A percentile compares a stretch with the other conserved stretches of the same genome.
Conservation (phyloP, 2,329 filamentous ascomycete genomes). For the Fusarium praegraminearum region DNA sequence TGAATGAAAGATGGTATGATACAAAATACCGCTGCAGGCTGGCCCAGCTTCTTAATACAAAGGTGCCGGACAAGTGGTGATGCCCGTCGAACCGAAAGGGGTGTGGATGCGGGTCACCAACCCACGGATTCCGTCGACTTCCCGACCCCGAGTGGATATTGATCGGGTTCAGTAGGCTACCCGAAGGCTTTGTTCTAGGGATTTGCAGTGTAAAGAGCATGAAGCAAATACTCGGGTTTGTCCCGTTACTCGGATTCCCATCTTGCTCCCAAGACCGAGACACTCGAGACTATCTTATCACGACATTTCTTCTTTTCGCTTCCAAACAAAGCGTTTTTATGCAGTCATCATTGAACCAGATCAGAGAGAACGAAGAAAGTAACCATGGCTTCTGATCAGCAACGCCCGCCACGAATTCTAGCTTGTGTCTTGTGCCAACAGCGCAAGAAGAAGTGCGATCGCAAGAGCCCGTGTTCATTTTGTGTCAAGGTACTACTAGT, state of each 20-base stretch:
- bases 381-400: constrained; percentile 24
- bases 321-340: background rate
- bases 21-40: constrained; percentile 2
- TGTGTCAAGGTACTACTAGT: constrained; percentile 24
- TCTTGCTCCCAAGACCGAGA: background rate
- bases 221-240: constrained; percentile 31
- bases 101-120: constrained; percentile 14
- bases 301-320: background rate
- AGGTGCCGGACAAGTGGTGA: constrained; percentile 1
- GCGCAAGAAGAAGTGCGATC: constrained; percentile 41
- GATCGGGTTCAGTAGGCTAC: constrained; percentile 25
- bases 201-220: background rate
- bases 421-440: constrained; percentile 39
- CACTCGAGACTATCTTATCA: constrained; percentile 1
- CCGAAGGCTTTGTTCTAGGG: background rate
- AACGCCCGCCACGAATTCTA: constrained; percentile 27
- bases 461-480: constrained; percentile 37
- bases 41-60: constrained; percentile 33
- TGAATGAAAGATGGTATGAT: constrained; percentile 1
- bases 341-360: background rate
- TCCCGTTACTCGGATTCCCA: constrained; percentile 12
- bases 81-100: constrained; percentile 28
- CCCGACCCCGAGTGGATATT: constrained; percentile 28
- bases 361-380: background rate
- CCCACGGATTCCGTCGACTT: constrained; percentile 30